Evolutionary conservation across 179 eudicot genomes (phyloP).

Genomic region (Spergularia azorica): DNA sequence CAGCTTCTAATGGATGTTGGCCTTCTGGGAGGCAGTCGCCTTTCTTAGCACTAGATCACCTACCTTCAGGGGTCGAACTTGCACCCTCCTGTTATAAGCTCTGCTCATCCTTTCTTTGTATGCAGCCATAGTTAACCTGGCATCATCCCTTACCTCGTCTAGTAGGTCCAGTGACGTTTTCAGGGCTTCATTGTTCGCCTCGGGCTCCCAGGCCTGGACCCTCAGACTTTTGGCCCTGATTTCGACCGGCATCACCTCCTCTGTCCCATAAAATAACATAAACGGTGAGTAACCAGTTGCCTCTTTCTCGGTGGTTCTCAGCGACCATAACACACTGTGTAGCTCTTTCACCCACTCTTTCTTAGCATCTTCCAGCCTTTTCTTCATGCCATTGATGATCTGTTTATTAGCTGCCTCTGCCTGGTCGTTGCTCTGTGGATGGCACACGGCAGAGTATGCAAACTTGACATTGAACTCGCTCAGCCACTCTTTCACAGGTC

Average conservation of each 20-base stretch:
- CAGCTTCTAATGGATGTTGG: no score
- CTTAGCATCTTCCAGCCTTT: neutral
- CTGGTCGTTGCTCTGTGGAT: neutral
- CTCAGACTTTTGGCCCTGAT: no score
- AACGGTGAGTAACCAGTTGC: neutral
- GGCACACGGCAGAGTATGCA: neutral
- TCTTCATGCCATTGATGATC: neutral
- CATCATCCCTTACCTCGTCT: no score
- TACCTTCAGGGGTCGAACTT: no score
- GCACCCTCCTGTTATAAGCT: no score
- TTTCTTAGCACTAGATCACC: no score
- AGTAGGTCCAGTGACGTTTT: no score
- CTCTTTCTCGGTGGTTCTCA: neutral
- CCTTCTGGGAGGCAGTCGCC: no score
- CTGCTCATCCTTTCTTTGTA: no score
- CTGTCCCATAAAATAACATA: neutral
- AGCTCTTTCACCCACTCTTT: neutral
- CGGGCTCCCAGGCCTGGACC: no score
- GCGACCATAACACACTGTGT: neutral
- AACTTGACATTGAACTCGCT: neutral
- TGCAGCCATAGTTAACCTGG: no score
- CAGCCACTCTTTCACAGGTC: neutral
- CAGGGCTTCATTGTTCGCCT: no score
- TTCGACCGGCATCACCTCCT: neutral
- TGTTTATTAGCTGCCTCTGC: neutral